A percentile compares a stretch with the other conserved stretches of the same genome.
phyloP scores from a whole-genome alignment of 495 filamentous ascomycete genomes.

The Xylaria flabelliformis region DNA sequence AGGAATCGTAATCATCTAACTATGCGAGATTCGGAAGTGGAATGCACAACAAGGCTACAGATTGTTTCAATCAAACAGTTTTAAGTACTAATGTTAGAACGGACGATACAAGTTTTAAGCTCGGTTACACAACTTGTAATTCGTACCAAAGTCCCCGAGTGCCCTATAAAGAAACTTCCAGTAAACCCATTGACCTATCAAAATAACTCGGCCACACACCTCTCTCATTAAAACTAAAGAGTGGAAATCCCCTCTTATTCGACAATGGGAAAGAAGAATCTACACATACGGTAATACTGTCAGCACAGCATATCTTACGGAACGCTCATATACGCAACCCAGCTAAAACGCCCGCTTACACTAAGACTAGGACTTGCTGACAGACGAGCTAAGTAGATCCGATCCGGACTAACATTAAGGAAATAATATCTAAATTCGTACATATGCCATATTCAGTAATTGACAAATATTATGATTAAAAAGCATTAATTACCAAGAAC shows the following conservation, averaged over 20 bases:
- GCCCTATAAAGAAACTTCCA: neutral
- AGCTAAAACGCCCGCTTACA: neutral
- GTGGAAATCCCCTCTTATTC: neutral
- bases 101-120: neutral
- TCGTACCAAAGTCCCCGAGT: neutral
- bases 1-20: neutral
- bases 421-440: neutral
- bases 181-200: neutral
- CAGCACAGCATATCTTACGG: neutral
- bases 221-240: neutral
- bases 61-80: neutral
- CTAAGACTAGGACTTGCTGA: conserved; percentile 2
- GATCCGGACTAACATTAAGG: neutral
- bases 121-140: neutral
- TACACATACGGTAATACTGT: neutral
- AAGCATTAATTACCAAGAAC: neutral
- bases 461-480: neutral
- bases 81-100: neutral
- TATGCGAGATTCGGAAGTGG: neutral
- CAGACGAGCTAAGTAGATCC: neutral
- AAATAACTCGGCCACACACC: neutral
- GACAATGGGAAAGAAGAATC: neutral
- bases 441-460: neutral
- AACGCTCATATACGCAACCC: conserved; percentile 2
- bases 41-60: neutral